A percentile compares a stretch with the other conserved stretches of the same genome.
Evolutionary conservation across 176 grass and related monocot genomes (phyloP).

Genomic region (Oryza rufipogon): DNA sequence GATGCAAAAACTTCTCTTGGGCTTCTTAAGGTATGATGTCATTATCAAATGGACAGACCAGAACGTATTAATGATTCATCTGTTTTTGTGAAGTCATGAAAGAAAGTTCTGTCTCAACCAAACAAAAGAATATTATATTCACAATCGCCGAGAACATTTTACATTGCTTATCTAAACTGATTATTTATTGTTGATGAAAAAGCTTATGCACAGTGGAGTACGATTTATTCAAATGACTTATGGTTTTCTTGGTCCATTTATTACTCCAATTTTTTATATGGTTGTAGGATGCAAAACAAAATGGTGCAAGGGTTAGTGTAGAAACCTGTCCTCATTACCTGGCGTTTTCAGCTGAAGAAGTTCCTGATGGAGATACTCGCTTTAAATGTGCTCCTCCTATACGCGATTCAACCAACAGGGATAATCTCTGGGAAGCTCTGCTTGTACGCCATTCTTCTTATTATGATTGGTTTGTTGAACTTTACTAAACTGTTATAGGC

Average conservation of each 20-base stretch:
- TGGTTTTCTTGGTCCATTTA: neutral
- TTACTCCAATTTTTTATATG: neutral
- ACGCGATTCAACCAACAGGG: constrained; percentile 71
- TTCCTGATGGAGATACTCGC: constrained; percentile 84
- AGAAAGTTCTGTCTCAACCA: neutral
- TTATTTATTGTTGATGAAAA: neutral
- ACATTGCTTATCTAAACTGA: constrained; percentile 8
- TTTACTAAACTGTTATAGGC: neutral
- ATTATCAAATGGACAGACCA: neutral
- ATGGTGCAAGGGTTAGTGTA: constrained; percentile 74
- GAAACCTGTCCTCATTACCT: constrained; percentile 99
- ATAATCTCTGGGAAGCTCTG: constrained; percentile 85
- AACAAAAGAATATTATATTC: neutral
- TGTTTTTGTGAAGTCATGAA: neutral
- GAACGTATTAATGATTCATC: neutral
- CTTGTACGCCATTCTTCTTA: constrained; percentile 58
- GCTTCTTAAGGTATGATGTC: constrained; percentile 73
- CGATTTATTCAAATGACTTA: neutral
- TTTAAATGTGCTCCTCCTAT: constrained; percentile 97
- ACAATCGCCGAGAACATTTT: neutral
- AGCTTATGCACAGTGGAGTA: neutral
- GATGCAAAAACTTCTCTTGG: constrained; percentile 80
- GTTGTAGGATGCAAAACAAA: constrained; percentile 72
- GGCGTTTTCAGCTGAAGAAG: constrained; percentile 92
- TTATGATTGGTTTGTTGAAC: neutral